Conservation (phyloP, 306 rosid genomes). For the Prunus davidiana region DNA sequence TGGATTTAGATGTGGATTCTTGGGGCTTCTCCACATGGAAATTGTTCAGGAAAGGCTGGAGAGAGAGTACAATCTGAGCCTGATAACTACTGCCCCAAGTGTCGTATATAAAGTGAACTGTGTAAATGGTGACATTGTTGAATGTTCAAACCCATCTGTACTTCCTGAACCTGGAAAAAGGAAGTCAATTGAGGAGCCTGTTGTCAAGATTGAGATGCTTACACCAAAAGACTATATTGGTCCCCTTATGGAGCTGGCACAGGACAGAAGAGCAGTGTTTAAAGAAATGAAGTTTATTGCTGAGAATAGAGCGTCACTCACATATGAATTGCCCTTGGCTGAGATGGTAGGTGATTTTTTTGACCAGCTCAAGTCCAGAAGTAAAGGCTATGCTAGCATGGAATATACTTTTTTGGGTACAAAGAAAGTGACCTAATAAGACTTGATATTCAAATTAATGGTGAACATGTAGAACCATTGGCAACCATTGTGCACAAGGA, state of each 20-base stretch:
- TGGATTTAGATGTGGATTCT: conserved; percentile 94
- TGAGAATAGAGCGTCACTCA: conserved; percentile 76
- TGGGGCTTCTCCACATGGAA: conserved; percentile 98
- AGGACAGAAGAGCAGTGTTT: conserved; percentile 91
- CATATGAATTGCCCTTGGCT: conserved; percentile 76
- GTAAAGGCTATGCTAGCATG: conserved; percentile 98
- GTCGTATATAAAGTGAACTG: conserved; percentile 73
- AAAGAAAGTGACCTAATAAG: conserved; percentile 66
- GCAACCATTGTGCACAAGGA: conserved; percentile 82
- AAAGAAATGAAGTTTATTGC: conserved; percentile 88
- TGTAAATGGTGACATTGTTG: conserved; percentile 70
- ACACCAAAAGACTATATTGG: conserved; percentile 90
- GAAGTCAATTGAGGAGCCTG: conserved; percentile 77
- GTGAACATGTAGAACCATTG: conserved; percentile 85
- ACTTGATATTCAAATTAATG: conserved; percentile 87
- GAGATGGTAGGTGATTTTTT: conserved; percentile 94
- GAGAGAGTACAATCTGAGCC: conserved; percentile 78
- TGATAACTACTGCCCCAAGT: conserved; percentile 85
- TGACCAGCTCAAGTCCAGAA: conserved; percentile 95
- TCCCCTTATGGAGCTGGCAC: conserved; percentile 86
- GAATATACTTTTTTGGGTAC: conserved; percentile 76
- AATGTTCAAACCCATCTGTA: conserved; percentile 77
- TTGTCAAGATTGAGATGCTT: conserved; percentile 92
- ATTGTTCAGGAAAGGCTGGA: conserved; percentile 90
- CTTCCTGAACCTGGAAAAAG: conserved; percentile 78